Base-by-base conservation (phyloP, 805 yeast species). In the Millerago galiae region DNA sequence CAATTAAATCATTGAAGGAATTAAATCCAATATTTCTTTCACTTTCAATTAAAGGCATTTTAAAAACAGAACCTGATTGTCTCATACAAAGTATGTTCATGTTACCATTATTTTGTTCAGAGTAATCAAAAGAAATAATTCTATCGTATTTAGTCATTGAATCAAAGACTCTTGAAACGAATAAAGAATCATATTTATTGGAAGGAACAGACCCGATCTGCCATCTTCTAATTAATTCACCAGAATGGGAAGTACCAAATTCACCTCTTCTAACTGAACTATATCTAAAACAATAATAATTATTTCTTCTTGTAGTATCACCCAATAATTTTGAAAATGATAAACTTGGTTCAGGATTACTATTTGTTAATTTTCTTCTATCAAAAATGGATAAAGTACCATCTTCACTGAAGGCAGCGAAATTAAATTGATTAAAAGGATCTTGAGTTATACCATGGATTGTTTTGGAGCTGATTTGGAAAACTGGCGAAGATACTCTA, bases 351-450 rank as follows among this genome's bases (percentile, higher is more conserved):
- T 72, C 67, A 15, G 80, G 81, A 25, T 68, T 61, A 32, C 28
- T 50, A 17, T 60, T 53, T 0, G 69, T 60, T 36, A 85, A 58
- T 49, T 74, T 80, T 49, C 95, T 67, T 48, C 87, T 70, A 58
- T 85, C 95, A 86, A 90, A 90, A 8, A 90, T 69, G 0, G 91
- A 81, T 38, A 89, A 63, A 0, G 93, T 76, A 2, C 96, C 95
- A 54, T 85, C 91, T 52, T 89, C 96, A 40, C 86, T 77, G 48
- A 76, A 76, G 0, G 95, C 80, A 14, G 87, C 77, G 59, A 90
- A 86, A 47, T 75, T 70, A 60, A 76, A 72, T 11, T 71, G 72
- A 54, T 80, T 78, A 55, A 77, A 77, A 3, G 84, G 91, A 56
- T 86, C 90, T 26, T 81, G 67, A 8, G 75, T 70, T 36, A 90